Evolutionary conservation across 805 yeast genomes (phyloP), one percentile per base, ranked within the genome.

Genomic region (Saturnispora quitensis): DNA sequence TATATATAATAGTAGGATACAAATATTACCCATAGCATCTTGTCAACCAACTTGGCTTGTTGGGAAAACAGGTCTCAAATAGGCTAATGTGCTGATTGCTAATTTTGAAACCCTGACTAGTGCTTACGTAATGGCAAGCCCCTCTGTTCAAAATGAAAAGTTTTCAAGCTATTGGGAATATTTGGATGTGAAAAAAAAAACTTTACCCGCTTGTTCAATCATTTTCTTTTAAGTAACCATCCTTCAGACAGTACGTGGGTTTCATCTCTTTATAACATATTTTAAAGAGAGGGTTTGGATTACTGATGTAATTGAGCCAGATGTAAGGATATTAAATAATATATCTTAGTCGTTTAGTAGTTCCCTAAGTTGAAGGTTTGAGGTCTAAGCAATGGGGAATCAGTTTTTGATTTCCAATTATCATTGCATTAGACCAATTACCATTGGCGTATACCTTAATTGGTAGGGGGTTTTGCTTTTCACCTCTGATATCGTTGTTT

Each of bases 181-280:
- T 18, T 18, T 17, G 15, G 31, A 2, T 25, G 20, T 12, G 8
- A 24, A 18, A 34, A 44, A 27, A 45, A 20, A 42, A 36, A 38
- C 33, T 34, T 42, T n/a, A 8, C 4, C 40, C 3, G 12, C 9
- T 18, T 9, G 9, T 17, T 27, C 5, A 10, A 7, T 13, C 18
- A 36, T 34, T 24, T 50, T 50, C 48, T 48, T 28, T 51, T 50
- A 36, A 38, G 53, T 50, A 63, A 63, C 68, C 67, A 59, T 63
- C 66, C 61, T 63, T 52, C 64, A 65, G 69, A 65, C 69, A 65
- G 69, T 65, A 63, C 69, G 69, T 61, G 55, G 51, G 25, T 43
- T 50, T 50, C 53, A 43, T 56, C 56, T 54, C 45, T 46, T 20
- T 36, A 35, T 34, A 13, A 42, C 35, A 28, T 38, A 42, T 40